Evolutionary conservation across 495 filamentous ascomycete genomes (phyloP), one percentile per base, ranked within the genome.

Genomic region (Xylona heveae): DNA sequence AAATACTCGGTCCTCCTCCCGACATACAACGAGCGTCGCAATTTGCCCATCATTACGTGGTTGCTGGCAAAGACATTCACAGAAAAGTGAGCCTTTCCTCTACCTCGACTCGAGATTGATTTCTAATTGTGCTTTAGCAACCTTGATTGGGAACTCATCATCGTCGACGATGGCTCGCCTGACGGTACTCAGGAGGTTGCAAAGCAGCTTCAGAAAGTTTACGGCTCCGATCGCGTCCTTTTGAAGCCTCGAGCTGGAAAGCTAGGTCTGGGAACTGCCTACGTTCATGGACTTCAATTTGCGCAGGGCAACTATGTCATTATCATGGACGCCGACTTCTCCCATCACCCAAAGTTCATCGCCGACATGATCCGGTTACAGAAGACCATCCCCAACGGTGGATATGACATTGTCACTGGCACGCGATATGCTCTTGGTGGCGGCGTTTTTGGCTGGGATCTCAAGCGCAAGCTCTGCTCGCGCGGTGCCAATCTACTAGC

Each of bases 321-420:
- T 61, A 97, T 97, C 63, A 95, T 97, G 88, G 88, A 97, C 60
- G 88, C 88, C 53, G 88, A 97, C 55, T 97, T 97, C 69, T 78
- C 70, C 47, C 90, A 97, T 61, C 88, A 97, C 57, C 83, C 83
- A 46, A 91, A 91, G 59, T 94, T 91, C 64, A 80, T 94, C 48
- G 68, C 78, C 34, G 58, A 74, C 44, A 90, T 93, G 80, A 79
- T 92, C 38, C 55, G 57, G 33, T 67, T 65, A 44, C 81, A 85
- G 54, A 60, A 61, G 53, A 55, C 57, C 39, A 54, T 44, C 12
- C 19, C 23, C 21, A 42, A 44, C 16, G 60, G 55, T 40, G 68
- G 78, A 52, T 88, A 78, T 56, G 88, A 97, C 47, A 97, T 97
- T 46, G 88, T 97, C 6, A 93, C 83, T 15, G 88, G 85, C 24